These are phyloP conservation scores for Camellia sinensis DNA, from an alignment of 148 eudicot species.

Conservation along the genomic window DNA sequence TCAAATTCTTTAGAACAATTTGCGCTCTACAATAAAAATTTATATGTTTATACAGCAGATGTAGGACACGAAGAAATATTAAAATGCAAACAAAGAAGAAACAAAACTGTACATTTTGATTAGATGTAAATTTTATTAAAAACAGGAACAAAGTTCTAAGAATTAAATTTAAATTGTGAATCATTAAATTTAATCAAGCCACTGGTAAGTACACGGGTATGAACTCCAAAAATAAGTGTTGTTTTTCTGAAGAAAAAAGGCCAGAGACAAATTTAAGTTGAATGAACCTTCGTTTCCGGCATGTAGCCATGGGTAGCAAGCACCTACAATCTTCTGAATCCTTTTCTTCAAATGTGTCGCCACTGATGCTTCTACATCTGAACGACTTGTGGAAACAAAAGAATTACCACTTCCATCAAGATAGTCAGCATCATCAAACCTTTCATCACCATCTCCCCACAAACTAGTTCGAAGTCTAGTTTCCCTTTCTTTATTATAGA, in stretches of 20 bases:
- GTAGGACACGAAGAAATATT: not conserved
- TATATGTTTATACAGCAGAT: not conserved
- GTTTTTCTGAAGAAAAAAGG: not conserved
- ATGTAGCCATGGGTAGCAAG: conserved; percentile 91
- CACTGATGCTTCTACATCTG: conserved; percentile 48
- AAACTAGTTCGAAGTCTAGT: conserved; percentile 86
- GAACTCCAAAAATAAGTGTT: not conserved
- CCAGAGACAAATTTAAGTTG: conserved; percentile 5
- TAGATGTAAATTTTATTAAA: not conserved
- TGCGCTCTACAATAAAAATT: not conserved
- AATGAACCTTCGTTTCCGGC: conserved; percentile 88
- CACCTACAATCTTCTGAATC: conserved; percentile 60
- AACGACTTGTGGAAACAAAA: conserved; percentile 44
- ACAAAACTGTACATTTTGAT: not conserved
- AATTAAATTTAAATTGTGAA: not conserved
- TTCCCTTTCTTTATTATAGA: conserved; percentile 90
- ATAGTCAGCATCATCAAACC: conserved; percentile 51
- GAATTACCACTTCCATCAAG: conserved; percentile 48
- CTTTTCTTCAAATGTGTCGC: conserved; percentile 50
- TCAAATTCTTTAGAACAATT: not conserved
- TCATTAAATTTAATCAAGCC: not conserved
- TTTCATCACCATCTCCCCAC: conserved; percentile 81
- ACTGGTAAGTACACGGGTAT: not conserved
- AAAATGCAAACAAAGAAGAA: not conserved
- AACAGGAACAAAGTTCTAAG: not conserved